Evolutionary conservation across 148 eudicot species (phyloP).

Genomic region (Fallopia convolvulus): DNA sequence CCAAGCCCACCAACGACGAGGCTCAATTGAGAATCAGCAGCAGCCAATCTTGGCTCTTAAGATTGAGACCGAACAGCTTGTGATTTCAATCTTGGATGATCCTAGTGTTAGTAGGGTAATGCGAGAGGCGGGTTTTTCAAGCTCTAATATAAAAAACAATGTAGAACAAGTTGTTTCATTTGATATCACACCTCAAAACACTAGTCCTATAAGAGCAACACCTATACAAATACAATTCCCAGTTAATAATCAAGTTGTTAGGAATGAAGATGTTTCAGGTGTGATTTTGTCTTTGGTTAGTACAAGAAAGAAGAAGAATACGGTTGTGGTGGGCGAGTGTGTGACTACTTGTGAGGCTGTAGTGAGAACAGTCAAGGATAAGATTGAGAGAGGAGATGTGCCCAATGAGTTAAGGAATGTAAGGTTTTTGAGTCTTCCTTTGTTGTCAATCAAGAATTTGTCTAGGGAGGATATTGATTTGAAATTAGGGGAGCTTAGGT

Average conservation of each 20-base stretch:
- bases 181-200: constrained; percentile 27
- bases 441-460: constrained; percentile 34
- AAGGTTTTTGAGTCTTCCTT: constrained; percentile 55
- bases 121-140: constrained; percentile 90
- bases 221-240: not conserved
- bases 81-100: constrained; percentile 72
- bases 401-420: constrained; percentile 43
- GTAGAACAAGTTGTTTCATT: constrained; percentile 54
- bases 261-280: constrained; percentile 37
- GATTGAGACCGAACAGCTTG: constrained; percentile 76
- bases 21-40: constrained; percentile 73
- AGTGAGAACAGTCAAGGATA: constrained; percentile 46
- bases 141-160: constrained; percentile 63
- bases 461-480: constrained; percentile 57
- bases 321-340: constrained; percentile 53
- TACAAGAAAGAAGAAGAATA: constrained; percentile 41
- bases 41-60: constrained; percentile 68
- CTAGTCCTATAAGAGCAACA: constrained; percentile 2
- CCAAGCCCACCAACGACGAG: constrained; percentile 85
- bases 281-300: constrained; percentile 47
- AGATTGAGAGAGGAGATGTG: constrained; percentile 51
- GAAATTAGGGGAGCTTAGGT: constrained; percentile 53
- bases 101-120: constrained; percentile 95
- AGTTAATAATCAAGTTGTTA: not conserved
- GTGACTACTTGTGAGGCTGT: constrained; percentile 43